phyloP scores from a whole-genome alignment of 2,329 filamentous ascomycete species.

The Neurospora sp. region DNA sequence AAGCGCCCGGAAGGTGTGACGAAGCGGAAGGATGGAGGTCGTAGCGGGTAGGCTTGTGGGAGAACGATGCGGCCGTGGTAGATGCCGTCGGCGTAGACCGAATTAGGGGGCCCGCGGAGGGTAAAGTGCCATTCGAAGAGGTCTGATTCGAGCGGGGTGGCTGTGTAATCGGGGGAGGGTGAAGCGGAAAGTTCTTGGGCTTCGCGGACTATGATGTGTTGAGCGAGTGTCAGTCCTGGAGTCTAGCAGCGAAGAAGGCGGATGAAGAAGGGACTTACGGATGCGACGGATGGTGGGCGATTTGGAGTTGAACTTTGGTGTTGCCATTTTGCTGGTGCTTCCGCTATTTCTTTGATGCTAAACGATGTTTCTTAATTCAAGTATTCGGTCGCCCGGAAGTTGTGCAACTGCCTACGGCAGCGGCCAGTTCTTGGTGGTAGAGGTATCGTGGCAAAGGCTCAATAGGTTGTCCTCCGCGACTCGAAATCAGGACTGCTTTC shows the following conservation, averaged over 20 bases:
- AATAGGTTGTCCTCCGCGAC: background rate
- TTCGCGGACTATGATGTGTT: slow-evolving; percentile 62
- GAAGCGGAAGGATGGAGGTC: slow-evolving; percentile 93
- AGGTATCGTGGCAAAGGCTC: background rate
- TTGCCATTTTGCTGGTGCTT: slow-evolving; percentile 11
- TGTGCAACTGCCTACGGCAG: background rate
- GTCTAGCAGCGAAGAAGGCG: background rate
- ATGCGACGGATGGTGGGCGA: slow-evolving; percentile 81
- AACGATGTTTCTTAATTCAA: background rate
- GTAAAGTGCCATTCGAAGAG: slow-evolving; percentile 99
- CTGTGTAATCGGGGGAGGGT: slow-evolving; percentile 78
- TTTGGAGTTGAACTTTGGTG: slow-evolving; percentile 55
- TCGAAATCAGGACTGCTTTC: background rate
- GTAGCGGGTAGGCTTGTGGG: slow-evolving; percentile 80
- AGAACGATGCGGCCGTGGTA: slow-evolving; percentile 95
- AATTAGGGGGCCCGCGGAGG: slow-evolving; percentile 75
- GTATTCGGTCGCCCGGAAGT: background rate
- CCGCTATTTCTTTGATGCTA: background rate
- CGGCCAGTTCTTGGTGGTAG: background rate
- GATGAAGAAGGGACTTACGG: slow-evolving; percentile 36
- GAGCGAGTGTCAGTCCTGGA: slow-evolving; percentile 9
- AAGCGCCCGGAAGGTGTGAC: slow-evolving; percentile 85
- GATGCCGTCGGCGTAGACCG: slow-evolving; percentile 69
- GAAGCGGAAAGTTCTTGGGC: slow-evolving; percentile 73
- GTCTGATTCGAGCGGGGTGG: slow-evolving; percentile 75